Base-by-base conservation (phyloP, 257 asterid species). In the Rhazya stricta region DNA sequence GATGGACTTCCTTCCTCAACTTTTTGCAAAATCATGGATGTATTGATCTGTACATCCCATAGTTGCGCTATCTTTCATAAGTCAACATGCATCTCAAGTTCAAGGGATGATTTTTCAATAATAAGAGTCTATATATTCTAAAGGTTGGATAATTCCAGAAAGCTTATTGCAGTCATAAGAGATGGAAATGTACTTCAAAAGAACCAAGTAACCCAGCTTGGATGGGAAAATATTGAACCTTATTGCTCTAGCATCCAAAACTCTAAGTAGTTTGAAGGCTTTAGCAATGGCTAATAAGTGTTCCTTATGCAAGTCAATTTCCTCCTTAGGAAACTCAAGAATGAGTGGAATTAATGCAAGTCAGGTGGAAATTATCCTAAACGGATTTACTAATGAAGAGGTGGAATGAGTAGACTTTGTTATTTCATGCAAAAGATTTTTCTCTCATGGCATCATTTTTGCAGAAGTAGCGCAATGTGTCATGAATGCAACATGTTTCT, bases 261-360 rank as follows among this genome's bases (percentile, higher is more conserved):
- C 86, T 63, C 87, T 62, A 0, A 89, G 85, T 75, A 82, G 53
- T 3, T 51, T 18, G 73, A 87, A 89, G 45, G 84, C 78, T 21
- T 77, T 80, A 0, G 87, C 84, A 30, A 87, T 82, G 15, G 16
- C 19, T 0, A 82, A 29, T 6, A 50, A 25, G 54, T 57, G 67
- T 0, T 76, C 32, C 0, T 57, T 37, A 0, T 27, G 71, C 72
- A 85, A 2, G 23, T 9, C 23, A 18, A 56, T 21, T 16, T 84
- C 71, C 43, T 77, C 77, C 43, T 78, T 76, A 8, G 73, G 50
- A 73, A 81, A 46, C 76, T 56, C 60, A 81, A 9, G 27, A 81
- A 56, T 23, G 85, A 78, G 4, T 12, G 9, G 70, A 58, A 75
- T 75, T 57, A 32, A 75, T 60, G 43, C 80, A 75, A 27, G 74